Percentiles rank a stretch among this genome's conserved stretches.
These are phyloP conservation scores for Aschersonia sp. DNA, from an alignment of 2,329 filamentous ascomycete species.

Conservation along the genomic window DNA sequence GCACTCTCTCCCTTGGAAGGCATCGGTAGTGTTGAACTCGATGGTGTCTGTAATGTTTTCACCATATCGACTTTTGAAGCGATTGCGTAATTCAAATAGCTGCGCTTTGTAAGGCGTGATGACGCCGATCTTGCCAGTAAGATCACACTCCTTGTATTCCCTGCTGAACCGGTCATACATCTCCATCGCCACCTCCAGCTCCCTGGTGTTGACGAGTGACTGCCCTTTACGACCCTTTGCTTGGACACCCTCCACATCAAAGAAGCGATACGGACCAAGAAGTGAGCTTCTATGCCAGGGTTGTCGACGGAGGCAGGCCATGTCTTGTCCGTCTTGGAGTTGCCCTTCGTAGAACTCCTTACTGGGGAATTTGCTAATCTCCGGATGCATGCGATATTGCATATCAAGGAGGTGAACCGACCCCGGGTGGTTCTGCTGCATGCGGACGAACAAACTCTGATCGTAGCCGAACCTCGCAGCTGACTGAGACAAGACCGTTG, in stretches of 20 bases:
- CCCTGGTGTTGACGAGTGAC: slow-evolving; percentile 78
- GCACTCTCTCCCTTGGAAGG: slow-evolving; percentile 91
- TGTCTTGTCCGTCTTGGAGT: slow-evolving; percentile 71
- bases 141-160: slow-evolving; percentile 56
- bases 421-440: slow-evolving; percentile 83
- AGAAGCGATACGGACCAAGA: slow-evolving; percentile 90
- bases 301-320: slow-evolving; percentile 59
- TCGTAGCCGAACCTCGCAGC: slow-evolving; percentile 90
- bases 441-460: slow-evolving; percentile 94
- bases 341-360: slow-evolving; percentile 82
- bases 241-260: slow-evolving; percentile 85
- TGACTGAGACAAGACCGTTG: slow-evolving; percentile 88
- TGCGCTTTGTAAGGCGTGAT: slow-evolving; percentile 98
- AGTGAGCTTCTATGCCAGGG: slow-evolving; percentile 77
- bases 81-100: slow-evolving; percentile 60
- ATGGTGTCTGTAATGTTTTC: slow-evolving; percentile 61
- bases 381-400: slow-evolving; percentile 98
- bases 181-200: slow-evolving; percentile 74
- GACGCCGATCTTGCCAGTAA: slow-evolving; percentile 79
- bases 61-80: slow-evolving; percentile 62
- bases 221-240: slow-evolving; percentile 68
- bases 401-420: slow-evolving; percentile 92
- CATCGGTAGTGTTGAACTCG: slow-evolving; percentile 98
- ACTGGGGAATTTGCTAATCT: slow-evolving; percentile 86
- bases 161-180: slow-evolving; percentile 67